Conservation (phyloP, 1,284 basidiomycete genomes). For the Xerocomus cyaneibrunnescens region DNA sequence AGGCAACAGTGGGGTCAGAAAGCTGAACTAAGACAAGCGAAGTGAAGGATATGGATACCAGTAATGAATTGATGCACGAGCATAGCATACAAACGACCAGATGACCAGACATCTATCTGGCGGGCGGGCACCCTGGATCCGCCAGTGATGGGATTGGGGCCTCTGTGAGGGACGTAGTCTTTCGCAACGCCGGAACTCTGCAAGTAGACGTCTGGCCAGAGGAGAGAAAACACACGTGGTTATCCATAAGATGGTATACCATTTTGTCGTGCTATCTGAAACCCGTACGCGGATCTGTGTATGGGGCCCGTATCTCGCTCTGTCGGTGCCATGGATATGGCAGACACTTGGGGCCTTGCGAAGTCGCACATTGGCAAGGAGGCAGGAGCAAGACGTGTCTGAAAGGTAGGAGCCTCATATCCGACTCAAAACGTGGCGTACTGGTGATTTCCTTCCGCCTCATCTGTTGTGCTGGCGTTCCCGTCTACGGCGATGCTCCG, state of each 20-base stretch:
- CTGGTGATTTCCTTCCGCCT: conserved; percentile 58
- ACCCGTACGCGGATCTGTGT: conserved; percentile 81
- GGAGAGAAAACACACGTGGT: conserved; percentile 52
- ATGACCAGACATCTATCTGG: neutral
- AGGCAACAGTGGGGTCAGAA: too few species aligned
- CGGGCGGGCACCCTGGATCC: too few species aligned
- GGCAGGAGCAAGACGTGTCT: conserved; percentile 82
- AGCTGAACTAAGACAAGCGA: too few species aligned
- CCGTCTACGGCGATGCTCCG: conserved; percentile 39
- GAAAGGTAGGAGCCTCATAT: neutral
- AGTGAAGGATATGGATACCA: too few species aligned
- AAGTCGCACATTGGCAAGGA: conserved; percentile 84
- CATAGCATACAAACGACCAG: neutral
- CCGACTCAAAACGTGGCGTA: conserved; percentile 22
- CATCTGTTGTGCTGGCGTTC: conserved; percentile 13
- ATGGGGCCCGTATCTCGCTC: conserved; percentile 57
- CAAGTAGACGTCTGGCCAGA: neutral
- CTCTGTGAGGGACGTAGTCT: conserved; percentile 49
- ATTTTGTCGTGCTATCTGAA: conserved; percentile 85
- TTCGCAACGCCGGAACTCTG: conserved; percentile 49
- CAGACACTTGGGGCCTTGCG: conserved; percentile 74
- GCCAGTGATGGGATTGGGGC: conserved; percentile 45
- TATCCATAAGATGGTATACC: conserved; percentile 80
- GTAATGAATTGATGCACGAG: neutral
- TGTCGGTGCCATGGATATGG: too few species aligned